Conservation (phyloP, 305 asterid genomes). For the Solanum hybrid region DNA sequence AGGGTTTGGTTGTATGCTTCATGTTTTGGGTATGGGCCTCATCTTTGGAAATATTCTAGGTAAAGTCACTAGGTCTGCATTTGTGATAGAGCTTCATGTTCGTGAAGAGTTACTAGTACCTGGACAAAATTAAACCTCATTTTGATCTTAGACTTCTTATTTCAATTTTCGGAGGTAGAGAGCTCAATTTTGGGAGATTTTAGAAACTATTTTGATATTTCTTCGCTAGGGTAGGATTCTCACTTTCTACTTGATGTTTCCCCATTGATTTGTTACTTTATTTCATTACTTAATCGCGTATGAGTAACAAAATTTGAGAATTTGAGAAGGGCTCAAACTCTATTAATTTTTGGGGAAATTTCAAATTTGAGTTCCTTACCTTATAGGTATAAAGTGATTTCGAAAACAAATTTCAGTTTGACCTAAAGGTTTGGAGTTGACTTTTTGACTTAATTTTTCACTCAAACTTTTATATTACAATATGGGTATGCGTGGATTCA, state of each 20-base stretch:
- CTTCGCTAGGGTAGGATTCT: not conserved
- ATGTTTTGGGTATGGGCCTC: not conserved
- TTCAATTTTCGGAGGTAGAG: not conserved
- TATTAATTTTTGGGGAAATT: not conserved
- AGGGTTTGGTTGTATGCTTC: not conserved
- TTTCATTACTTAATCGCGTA: not conserved
- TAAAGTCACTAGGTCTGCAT: not conserved
- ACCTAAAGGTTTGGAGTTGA: not conserved
- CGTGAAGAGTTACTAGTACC: not conserved
- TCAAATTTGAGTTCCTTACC: not conserved
- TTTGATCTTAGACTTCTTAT: not conserved
- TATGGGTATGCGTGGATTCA: not conserved
- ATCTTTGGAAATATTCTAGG: not conserved
- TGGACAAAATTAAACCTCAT: not conserved
- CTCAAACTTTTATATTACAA: not conserved
- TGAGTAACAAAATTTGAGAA: not conserved
- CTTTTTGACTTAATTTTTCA: not conserved
- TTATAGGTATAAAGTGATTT: not conserved
- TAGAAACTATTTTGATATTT: not conserved
- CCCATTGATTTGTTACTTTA: not conserved
- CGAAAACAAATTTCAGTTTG: not conserved
- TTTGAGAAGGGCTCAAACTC: not conserved
- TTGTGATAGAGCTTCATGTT: not conserved
- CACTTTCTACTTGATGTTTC: not conserved
- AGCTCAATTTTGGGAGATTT: not conserved